Conservation (phyloP, 2,329 filamentous ascomycete genomes). For the Pestalotiopsis fici region DNA sequence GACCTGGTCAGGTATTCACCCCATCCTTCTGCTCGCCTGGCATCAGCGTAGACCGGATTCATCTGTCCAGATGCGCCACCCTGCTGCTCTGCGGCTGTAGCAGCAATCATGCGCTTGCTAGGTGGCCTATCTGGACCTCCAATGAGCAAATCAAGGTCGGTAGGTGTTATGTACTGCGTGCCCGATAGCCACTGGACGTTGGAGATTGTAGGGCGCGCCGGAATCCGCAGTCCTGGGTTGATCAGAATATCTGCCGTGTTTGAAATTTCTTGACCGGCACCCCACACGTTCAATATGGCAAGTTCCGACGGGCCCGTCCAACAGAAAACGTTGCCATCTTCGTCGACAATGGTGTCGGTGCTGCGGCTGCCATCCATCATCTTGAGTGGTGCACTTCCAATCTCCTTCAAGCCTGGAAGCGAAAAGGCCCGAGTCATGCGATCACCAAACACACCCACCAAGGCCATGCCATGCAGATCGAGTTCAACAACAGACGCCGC, state of each 20-base stretch:
- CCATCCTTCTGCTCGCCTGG: slow-evolving; percentile 59
- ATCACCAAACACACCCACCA: slow-evolving; percentile 85
- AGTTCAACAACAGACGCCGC: slow-evolving; percentile 76
- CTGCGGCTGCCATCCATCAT: slow-evolving; percentile 76
- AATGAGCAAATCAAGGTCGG: slow-evolving; percentile 88
- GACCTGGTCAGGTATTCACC: slow-evolving; percentile 83
- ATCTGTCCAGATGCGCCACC: slow-evolving; percentile 43
- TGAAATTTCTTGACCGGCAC: slow-evolving; percentile 65
- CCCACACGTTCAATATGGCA: slow-evolving; percentile 82
- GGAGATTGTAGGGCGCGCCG: slow-evolving; percentile 87
- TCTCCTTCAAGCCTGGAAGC: slow-evolving; percentile 85
- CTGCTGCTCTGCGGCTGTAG: slow-evolving; percentile 73
- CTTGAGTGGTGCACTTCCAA: slow-evolving; percentile 67
- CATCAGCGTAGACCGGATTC: slow-evolving; percentile 35
- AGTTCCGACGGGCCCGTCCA: slow-evolving; percentile 90
- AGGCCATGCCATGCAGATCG: slow-evolving; percentile 72
- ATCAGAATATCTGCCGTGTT: slow-evolving; percentile 72
- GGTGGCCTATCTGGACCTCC: slow-evolving; percentile 86
- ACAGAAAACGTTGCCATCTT: slow-evolving; percentile 79
- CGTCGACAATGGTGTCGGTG: slow-evolving; percentile 68
- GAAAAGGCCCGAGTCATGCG: slow-evolving; percentile 78
- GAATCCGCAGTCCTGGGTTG: slow-evolving; percentile 73
- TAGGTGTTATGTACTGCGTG: slow-evolving; percentile 84
- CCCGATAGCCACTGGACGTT: slow-evolving; percentile 97
- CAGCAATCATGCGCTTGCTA: slow-evolving; percentile 84